These are phyloP conservation scores for Ascochyta viciae-villosae DNA, from an alignment of 2,329 filamentous ascomycete species.

Conservation along the genomic window DNA sequence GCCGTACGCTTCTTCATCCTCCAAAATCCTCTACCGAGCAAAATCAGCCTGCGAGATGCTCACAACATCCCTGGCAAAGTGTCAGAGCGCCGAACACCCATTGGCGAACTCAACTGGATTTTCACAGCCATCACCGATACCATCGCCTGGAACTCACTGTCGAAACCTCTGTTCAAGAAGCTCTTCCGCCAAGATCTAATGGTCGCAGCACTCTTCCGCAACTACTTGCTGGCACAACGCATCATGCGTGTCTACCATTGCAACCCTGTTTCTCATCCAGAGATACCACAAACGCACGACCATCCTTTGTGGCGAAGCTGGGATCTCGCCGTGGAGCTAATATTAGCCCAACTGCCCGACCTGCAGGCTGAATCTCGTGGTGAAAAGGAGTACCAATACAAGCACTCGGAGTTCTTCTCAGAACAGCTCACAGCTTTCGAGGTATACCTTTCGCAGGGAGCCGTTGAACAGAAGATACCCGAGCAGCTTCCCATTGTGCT, in stretches of 20 bases:
- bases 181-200: constrained; percentile 97
- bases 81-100: constrained; percentile 89
- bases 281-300: constrained; percentile 91
- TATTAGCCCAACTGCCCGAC: constrained; percentile 85
- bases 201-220: constrained; percentile 97
- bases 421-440: constrained; percentile 98
- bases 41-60: constrained; percentile 79
- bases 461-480: constrained; percentile 83
- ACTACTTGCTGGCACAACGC: constrained; percentile 91
- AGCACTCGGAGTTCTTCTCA: constrained; percentile 94
- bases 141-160: constrained; percentile 96
- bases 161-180: constrained; percentile 90
- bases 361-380: constrained; percentile 79
- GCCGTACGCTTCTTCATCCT: constrained; percentile 95
- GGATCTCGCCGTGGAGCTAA: constrained; percentile 97
- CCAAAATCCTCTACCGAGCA: constrained; percentile 77
- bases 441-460: constrained; percentile 86
- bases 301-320: constrained; percentile 97
- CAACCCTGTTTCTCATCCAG: constrained; percentile 88
- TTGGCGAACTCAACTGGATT: constrained; percentile 98
- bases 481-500: constrained; percentile 96
- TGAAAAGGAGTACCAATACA: constrained; percentile 83
- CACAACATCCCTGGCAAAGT: constrained; percentile 89
- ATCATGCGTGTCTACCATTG: constrained; percentile 98
- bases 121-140: constrained; percentile 99